Conservation (phyloP, 2,329 filamentous ascomycete species). For the Botryotinia calthae region DNA sequence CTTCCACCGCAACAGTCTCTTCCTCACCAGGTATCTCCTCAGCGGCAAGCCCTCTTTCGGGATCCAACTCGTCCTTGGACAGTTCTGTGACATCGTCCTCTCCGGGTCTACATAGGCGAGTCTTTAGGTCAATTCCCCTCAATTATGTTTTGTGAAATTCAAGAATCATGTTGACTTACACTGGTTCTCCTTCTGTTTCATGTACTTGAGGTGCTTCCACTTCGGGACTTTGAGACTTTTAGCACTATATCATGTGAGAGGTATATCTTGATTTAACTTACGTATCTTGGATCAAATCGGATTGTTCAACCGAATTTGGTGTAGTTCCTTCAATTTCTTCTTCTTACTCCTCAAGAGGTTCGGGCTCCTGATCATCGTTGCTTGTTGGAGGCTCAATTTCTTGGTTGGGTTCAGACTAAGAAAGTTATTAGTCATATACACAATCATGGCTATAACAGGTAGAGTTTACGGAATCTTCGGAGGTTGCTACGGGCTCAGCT, state of each 20-base stretch:
- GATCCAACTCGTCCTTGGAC: not conserved
- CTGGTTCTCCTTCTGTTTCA: not conserved
- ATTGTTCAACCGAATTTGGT: not conserved
- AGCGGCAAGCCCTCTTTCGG: not conserved
- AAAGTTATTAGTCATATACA: not conserved
- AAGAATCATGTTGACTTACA: not conserved
- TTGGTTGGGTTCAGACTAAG: not conserved
- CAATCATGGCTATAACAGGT: not conserved
- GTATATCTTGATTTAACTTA: not conserved
- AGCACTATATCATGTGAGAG: not conserved
- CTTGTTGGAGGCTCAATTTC: not conserved
- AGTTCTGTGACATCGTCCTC: not conserved
- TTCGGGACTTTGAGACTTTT: not conserved
- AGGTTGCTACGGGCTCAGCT: not conserved
- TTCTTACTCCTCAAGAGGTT: not conserved
- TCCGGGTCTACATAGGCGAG: not conserved
- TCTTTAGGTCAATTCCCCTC: conserved; percentile 2
- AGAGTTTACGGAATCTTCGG: not conserved
- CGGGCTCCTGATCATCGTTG: not conserved
- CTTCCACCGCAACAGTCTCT: conserved; percentile 4
- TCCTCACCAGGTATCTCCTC: conserved; percentile 8
- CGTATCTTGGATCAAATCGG: not conserved
- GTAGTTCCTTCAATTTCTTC: too few relatives aligned
- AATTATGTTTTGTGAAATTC: not conserved
- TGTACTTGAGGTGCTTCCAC: not conserved